These are phyloP conservation scores for Mrakia frigida DNA, from an alignment of 768 basidiomycete species.

Conservation along the genomic window DNA sequence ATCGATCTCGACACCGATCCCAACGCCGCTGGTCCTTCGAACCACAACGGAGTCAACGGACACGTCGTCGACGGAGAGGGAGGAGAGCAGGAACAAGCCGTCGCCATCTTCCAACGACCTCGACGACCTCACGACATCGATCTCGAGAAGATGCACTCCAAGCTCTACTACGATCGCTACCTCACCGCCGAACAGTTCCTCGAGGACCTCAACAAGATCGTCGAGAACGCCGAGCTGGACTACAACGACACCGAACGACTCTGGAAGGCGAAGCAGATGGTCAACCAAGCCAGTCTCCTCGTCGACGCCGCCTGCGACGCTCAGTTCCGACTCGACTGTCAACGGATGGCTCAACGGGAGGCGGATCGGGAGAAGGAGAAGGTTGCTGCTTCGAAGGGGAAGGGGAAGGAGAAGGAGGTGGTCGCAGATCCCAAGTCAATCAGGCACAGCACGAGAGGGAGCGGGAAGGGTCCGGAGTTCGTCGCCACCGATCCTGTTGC, in stretches of 20 bases:
- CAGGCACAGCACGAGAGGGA: conserved; percentile 66
- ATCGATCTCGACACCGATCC: neutral
- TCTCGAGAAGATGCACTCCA: conserved; percentile 80
- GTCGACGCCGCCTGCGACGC: conserved; percentile 81
- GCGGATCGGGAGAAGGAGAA: conserved; percentile 54
- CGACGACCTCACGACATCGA: conserved; percentile 65
- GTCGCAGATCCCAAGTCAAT: conserved; percentile 12
- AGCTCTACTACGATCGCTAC: conserved; percentile 68
- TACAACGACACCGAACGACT: conserved; percentile 71
- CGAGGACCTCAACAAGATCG: conserved; percentile 51
- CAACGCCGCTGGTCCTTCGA: conserved; percentile 4
- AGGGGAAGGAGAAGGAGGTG: conserved; percentile 49
- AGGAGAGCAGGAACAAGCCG: neutral
- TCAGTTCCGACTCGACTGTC: conserved; percentile 72
- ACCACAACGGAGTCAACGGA: conserved; percentile 13
- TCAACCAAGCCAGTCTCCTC: conserved; percentile 69
- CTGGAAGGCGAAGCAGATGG: conserved; percentile 81
- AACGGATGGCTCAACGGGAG: conserved; percentile 65
- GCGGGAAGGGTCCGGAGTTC: conserved; percentile 66
- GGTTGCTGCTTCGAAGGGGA: conserved; percentile 38
- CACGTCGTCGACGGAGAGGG: neutral
- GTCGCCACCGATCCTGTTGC: conserved; percentile 67
- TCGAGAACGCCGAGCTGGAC: conserved; percentile 58
- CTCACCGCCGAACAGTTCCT: conserved; percentile 84
- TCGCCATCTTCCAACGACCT: conserved; percentile 11